Evolutionary conservation across 441 rosid species (phyloP).

Genomic region (Aleurites moluccanus): DNA sequence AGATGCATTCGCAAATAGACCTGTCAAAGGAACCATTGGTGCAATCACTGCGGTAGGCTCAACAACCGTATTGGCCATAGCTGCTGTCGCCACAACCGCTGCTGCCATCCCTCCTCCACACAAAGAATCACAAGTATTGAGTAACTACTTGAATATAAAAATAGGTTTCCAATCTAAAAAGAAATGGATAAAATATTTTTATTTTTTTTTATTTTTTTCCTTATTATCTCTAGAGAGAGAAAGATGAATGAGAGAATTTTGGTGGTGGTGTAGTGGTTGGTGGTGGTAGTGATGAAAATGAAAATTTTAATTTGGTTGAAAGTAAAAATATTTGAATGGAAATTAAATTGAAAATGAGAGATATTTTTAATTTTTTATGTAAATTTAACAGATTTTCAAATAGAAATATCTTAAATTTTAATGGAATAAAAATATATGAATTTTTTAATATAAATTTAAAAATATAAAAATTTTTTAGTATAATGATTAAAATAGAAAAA

Average conservation of each 20-base stretch:
- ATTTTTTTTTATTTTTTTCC: conserved; percentile 1
- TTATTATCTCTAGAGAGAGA: conserved; percentile 4
- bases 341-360: no score
- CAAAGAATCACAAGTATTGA: conserved; percentile 6
- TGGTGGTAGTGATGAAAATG: no score
- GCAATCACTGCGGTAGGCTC: conserved; percentile 21
- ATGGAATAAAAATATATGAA: no score
- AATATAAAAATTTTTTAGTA: no score
- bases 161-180: conserved; percentile 9
- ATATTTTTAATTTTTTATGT: no score
- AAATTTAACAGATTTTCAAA: no score
- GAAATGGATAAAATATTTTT: conserved; percentile 7
- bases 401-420: no score
- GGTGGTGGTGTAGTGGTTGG: no score
- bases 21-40: conserved; percentile 12
- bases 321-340: no score
- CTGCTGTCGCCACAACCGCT: conserved; percentile 35
- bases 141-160: neutral
- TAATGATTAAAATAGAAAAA: no score
- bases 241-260: neutral
- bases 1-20: conserved; percentile 39
- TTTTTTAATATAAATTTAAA: no score
- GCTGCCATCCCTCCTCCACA: conserved; percentile 32
- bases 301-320: no score
- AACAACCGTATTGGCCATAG: conserved; percentile 27